phyloP scores from a whole-genome alignment of 306 rosid species.

The Calophaca sinica region DNA sequence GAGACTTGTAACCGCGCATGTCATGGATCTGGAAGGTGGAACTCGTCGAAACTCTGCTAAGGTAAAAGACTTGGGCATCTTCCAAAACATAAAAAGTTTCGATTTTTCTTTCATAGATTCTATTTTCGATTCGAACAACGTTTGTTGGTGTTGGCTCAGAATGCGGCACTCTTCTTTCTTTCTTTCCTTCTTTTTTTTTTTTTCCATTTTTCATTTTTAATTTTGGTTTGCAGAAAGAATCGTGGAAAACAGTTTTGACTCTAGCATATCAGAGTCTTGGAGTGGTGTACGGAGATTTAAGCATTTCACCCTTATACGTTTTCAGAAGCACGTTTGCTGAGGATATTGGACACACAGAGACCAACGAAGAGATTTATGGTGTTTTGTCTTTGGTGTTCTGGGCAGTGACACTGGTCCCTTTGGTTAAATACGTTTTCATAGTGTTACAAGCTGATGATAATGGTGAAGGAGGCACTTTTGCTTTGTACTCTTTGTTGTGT shows the following conservation, averaged over 20 bases:
- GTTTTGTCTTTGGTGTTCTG: slow-evolving; percentile 91
- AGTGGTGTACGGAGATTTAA: slow-evolving; percentile 95
- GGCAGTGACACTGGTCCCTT: slow-evolving; percentile 84
- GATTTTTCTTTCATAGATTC: slow-evolving; percentile 19
- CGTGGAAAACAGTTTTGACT: slow-evolving; percentile 83
- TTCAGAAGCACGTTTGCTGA: slow-evolving; percentile 81
- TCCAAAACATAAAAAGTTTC: slow-evolving; percentile 36
- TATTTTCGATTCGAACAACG: slow-evolving; percentile 29
- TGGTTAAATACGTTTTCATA: slow-evolving; percentile 84
- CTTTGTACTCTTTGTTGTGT: slow-evolving; percentile 87
- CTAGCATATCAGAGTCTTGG: slow-evolving; percentile 97
- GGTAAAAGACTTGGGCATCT: slow-evolving; percentile 60
- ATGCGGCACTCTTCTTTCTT: slow-evolving; percentile 6
- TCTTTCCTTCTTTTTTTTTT: too few relatives aligned
- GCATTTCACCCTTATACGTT: slow-evolving; percentile 91
- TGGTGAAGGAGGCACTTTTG: slow-evolving; percentile 99
- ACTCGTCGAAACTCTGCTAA: slow-evolving; percentile 52
- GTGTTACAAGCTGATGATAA: slow-evolving; percentile 91
- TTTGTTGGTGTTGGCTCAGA: slow-evolving; percentile 24
- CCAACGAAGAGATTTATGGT: slow-evolving; percentile 84
- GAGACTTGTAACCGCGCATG: slow-evolving; percentile 48
- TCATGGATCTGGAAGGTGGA: slow-evolving; percentile 85
- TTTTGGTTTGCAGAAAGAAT: slow-evolving; percentile 58
- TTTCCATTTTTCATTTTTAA: background rate
- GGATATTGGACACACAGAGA: slow-evolving; percentile 64